These are phyloP conservation scores for Linnemannia elongata DNA, from an alignment of 192 early-diverging fungal genomes.

Conservation along the genomic window DNA sequence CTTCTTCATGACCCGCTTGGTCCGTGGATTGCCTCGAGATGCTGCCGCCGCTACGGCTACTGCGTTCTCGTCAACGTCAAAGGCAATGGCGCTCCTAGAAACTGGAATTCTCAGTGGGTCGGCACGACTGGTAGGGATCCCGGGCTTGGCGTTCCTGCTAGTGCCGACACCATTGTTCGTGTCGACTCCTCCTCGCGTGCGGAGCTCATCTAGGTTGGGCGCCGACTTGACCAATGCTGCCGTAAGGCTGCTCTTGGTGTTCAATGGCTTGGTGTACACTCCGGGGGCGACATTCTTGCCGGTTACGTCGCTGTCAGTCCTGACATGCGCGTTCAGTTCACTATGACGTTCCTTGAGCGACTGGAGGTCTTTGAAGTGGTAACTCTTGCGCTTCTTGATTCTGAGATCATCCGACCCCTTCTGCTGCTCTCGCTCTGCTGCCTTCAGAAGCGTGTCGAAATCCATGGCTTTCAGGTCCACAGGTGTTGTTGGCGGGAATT, in stretches of 20 bases:
- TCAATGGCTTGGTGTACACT: constrained; percentile 5
- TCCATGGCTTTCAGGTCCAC: constrained; percentile 52
- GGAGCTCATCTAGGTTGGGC: constrained; percentile 16
- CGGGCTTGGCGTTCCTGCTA: not conserved
- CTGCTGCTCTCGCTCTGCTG: constrained; percentile 44
- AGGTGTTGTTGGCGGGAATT: constrained; percentile 45
- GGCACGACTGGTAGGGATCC: not conserved
- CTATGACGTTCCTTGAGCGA: constrained; percentile 3
- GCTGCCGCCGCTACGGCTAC: constrained; percentile 10
- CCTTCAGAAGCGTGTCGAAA: constrained; percentile 40
- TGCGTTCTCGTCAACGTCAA: constrained; percentile 34
- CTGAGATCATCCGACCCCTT: constrained; percentile 43
- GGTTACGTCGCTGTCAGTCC: not conserved
- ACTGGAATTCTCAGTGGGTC: constrained; percentile 15
- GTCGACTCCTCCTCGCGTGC: not conserved
- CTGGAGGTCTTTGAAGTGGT: constrained; percentile 23
- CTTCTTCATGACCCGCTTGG: constrained; percentile 54
- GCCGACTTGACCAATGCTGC: constrained; percentile 28
- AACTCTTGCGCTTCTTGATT: constrained; percentile 27
- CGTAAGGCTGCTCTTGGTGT: constrained; percentile 24
- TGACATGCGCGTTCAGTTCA: not conserved
- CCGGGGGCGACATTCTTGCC: not conserved
- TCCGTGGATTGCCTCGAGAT: constrained; percentile 1
- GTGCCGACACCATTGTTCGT: constrained; percentile 8
- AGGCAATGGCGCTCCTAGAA: constrained; percentile 25